These are phyloP conservation scores for Pseudovirgaria hyperparasitica DNA, from an alignment of 2,329 filamentous ascomycete species.

Conservation along the genomic window DNA sequence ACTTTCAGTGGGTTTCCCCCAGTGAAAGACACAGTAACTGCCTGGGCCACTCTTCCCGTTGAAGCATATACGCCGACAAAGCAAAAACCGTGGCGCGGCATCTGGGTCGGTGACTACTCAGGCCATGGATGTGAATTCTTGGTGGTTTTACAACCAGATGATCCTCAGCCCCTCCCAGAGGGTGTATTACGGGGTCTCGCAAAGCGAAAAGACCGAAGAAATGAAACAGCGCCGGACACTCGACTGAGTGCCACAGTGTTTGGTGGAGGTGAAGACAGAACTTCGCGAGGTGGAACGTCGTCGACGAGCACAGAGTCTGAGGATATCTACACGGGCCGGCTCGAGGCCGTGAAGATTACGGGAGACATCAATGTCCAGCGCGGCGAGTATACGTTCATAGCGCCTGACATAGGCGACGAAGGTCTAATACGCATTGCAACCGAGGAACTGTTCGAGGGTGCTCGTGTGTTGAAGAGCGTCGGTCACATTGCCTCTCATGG, in stretches of 20 bases:
- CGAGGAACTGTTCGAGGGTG: conserved; percentile 59
- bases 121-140: conserved; percentile 84
- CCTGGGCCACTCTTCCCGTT: conserved; percentile 62
- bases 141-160: conserved; percentile 62
- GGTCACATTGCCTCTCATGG: conserved; percentile 68
- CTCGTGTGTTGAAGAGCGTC: conserved; percentile 56
- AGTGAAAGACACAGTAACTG: conserved; percentile 42
- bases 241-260: conserved; percentile 2
- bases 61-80: conserved; percentile 66
- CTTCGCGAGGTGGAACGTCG: neutral
- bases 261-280: neutral
- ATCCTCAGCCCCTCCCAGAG: conserved; percentile 27
- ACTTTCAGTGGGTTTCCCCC: conserved; percentile 25
- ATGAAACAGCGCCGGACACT: conserved; percentile 9
- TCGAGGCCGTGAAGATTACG: conserved; percentile 83
- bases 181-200: conserved; percentile 11
- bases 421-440: conserved; percentile 53
- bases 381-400: conserved; percentile 72
- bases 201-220: conserved; percentile 13
- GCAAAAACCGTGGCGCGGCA: conserved; percentile 72
- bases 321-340: conserved; percentile 46
- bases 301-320: conserved; percentile 8
- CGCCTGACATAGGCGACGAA: conserved; percentile 57
- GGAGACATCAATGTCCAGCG: conserved; percentile 83
- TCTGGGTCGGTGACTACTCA: conserved; percentile 87